Base-by-base conservation (phyloP, 192 early-diverging fungal genomes). In the Coemansia sp. region DNA sequence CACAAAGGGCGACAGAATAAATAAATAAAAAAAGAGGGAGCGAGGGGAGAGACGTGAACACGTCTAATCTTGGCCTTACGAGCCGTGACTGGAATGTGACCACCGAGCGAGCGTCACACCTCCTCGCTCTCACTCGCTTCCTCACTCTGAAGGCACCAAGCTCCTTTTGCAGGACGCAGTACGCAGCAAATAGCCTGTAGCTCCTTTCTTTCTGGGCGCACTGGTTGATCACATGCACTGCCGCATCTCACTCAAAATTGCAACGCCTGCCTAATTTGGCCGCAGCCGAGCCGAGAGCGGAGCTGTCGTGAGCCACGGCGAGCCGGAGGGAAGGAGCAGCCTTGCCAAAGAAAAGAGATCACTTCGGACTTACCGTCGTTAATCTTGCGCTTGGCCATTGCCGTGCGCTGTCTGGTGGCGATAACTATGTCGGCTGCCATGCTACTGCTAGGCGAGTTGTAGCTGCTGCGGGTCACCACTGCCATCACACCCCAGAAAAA, bases 391-490 rank as follows among this genome's bases (percentile, higher is more conserved):
- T 79, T 79, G 4, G 68, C 49, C 56, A 71, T 64, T 5, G 62
- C 49, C 31, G 65, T 25, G 17, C 59, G 68, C 47, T 51, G 62
- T 17, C 41, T 29, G 51, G 51, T 19, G 24, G 57, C 35, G 29
- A 24, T 56, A n/a, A 54, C 22, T 60, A 43, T 58, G 17, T 12
- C 17, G 29, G 60, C 20, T 24, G 51, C 76, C 14, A 60, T 66
- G 35, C 47, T 62, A 40, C 42, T 54, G 59, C 37, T 38, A n/a
- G 54, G 49, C 20, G 31, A 24, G 58, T 65, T 70, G 10, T 67
- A 71, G 47, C 71, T 54, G 46, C 46, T 79, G 45, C 77, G 77
- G 15, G 77, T 79, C 36, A 79, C 71, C 14, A 79, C 77, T 32
- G 68, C 77, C 77, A 79, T 79, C n/a, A 29, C 38, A 40, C 39